These are phyloP conservation scores for Bisporella sp. DNA, from an alignment of 2,329 filamentous ascomycete genomes.

Conservation along the genomic window DNA sequence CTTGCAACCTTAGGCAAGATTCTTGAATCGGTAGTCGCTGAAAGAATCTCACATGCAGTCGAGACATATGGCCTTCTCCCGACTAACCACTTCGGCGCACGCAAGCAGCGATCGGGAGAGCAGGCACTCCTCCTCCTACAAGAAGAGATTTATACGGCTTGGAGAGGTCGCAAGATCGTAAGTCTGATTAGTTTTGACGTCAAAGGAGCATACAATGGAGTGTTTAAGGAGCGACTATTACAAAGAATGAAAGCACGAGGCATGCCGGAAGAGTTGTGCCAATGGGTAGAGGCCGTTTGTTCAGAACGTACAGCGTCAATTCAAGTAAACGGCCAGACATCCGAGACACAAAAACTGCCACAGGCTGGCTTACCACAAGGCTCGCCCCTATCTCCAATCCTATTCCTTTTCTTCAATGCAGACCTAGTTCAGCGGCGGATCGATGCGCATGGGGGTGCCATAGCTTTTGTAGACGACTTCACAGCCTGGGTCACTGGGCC, in stretches of 20 bases:
- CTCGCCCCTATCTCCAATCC: slow-evolving; percentile 29
- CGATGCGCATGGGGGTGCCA: slow-evolving; percentile 20
- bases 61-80: slow-evolving; percentile 27
- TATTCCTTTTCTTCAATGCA: slow-evolving; percentile 29
- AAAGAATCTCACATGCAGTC: slow-evolving; percentile 23
- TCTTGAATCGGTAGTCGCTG: slow-evolving; percentile 24
- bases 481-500: slow-evolving; percentile 10
- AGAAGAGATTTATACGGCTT: slow-evolving; percentile 25
- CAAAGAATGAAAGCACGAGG: not conserved
- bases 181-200: not conserved
- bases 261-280: not conserved
- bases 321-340: not conserved
- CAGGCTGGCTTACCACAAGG: slow-evolving; percentile 22
- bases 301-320: not conserved
- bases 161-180: slow-evolving; percentile 5
- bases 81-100: slow-evolving; percentile 31
- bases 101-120: slow-evolving; percentile 29
- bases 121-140: slow-evolving; percentile 28
- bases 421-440: slow-evolving; percentile 20
- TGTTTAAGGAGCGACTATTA: not conserved
- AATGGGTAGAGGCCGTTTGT: not conserved
- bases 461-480: slow-evolving; percentile 26
- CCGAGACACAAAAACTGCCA: not conserved
- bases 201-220: not conserved
- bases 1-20: slow-evolving; percentile 22